phyloP scores from a whole-genome alignment of 2,329 filamentous ascomycete species.

The Colletotrichum sp. region DNA sequence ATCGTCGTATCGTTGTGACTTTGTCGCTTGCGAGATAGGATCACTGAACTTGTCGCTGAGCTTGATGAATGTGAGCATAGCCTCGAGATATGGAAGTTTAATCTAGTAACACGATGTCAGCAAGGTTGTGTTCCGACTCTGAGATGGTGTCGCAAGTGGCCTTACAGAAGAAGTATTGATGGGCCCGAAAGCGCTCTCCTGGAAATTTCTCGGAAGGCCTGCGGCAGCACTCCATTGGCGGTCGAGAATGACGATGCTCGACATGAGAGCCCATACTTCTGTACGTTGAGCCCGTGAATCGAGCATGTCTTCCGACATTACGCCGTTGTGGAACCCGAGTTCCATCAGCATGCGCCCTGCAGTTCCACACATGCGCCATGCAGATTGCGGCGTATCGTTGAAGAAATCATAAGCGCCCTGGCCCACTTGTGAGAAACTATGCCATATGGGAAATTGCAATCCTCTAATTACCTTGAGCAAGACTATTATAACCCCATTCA shows the following conservation, averaged over 20 bases:
- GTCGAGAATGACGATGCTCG: conserved; percentile 20
- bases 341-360: conserved; percentile 31
- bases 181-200: conserved; percentile 9
- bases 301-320: conserved; percentile 24
- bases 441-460: background rate
- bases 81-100: conserved; percentile 21
- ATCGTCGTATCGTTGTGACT: conserved; percentile 24
- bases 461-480: background rate
- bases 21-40: conserved; percentile 15
- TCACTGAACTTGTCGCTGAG: conserved; percentile 26
- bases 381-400: conserved; percentile 25
- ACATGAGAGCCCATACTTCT: conserved; percentile 3
- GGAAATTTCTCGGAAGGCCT: conserved; percentile 21
- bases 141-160: background rate
- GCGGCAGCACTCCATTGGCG: conserved; percentile 22
- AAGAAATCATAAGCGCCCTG: conserved; percentile 29
- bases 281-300: background rate
- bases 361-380: conserved; percentile 31
- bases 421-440: background rate
- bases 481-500: background rate
- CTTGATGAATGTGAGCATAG: conserved; percentile 23
- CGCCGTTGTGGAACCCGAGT: conserved; percentile 30
- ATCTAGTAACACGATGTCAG: background rate
- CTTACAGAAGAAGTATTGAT: background rate
- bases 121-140: background rate